Evolutionary conservation across 306 rosid species (phyloP).

Genomic region (Pyrus betulifolia): DNA sequence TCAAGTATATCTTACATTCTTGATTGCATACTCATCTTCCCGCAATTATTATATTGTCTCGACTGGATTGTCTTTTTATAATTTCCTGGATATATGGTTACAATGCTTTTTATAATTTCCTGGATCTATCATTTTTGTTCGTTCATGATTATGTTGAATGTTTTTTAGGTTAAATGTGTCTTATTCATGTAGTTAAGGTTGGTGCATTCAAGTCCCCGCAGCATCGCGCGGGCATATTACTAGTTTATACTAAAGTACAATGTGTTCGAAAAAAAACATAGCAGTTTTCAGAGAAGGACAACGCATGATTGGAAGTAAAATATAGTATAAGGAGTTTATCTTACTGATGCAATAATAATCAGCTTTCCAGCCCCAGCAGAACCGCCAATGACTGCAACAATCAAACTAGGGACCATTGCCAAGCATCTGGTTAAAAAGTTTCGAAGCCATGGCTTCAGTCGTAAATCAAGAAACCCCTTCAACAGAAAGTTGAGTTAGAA

Average conservation of each 20-base stretch:
- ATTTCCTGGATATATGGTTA: too few species aligned
- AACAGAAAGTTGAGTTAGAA: background rate
- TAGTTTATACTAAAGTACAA: background rate
- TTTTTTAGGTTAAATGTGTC: too few species aligned
- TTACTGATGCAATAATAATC: conserved; percentile 86
- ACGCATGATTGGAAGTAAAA: background rate
- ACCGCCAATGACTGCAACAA: conserved; percentile 86
- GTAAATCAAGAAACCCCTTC: conserved; percentile 88
- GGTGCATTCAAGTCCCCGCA: too few species aligned
- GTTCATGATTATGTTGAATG: too few species aligned
- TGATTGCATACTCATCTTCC: too few species aligned
- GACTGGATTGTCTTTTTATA: too few species aligned
- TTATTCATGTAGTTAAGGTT: too few species aligned
- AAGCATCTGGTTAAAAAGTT: conserved; percentile 78
- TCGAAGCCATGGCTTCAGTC: conserved; percentile 72
- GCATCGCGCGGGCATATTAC: too few species aligned
- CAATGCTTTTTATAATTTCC: too few species aligned
- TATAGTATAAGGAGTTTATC: conserved; percentile 22
- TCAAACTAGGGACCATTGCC: conserved; percentile 90
- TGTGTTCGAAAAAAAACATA: background rate
- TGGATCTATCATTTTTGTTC: too few species aligned
- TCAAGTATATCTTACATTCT: too few species aligned
- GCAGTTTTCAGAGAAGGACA: background rate
- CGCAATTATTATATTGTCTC: too few species aligned
- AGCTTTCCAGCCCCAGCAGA: conserved; percentile 91